A percentile compares a stretch with the other conserved stretches of the same genome.
These are phyloP conservation scores for Xylariaceae sp. DNA, from an alignment of 2,329 filamentous ascomycete species.

Conservation along the genomic window DNA sequence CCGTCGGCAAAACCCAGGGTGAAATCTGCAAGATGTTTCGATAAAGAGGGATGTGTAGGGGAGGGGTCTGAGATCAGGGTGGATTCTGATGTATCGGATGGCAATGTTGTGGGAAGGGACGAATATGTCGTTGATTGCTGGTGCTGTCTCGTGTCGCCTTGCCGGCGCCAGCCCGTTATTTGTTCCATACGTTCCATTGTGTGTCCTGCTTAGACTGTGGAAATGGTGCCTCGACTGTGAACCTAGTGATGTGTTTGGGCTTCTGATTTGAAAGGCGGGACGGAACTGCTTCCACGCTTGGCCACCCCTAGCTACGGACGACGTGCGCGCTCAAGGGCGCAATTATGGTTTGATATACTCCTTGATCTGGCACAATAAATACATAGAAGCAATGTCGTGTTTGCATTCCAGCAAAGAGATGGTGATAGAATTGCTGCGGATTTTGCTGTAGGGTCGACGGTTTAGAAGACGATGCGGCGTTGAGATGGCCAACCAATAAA, in stretches of 20 bases:
- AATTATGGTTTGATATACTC: no score
- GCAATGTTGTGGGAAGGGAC: constrained; percentile 14
- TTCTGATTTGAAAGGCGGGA: no score
- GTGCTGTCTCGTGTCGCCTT: neutral
- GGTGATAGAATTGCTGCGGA: no score
- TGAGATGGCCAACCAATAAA: no score
- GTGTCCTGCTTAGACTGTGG: neutral
- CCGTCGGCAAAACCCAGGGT: constrained; percentile 78
- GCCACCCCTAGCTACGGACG: no score
- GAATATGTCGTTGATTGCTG: constrained; percentile 17
- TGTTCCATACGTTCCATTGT: constrained; percentile 9
- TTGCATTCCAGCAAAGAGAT: no score
- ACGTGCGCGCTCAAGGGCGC: no score
- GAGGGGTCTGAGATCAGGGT: neutral
- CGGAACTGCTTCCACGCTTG: no score
- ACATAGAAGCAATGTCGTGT: no score
- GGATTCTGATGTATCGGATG: neutral
- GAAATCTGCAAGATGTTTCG: constrained; percentile 54
- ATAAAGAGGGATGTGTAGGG: constrained; percentile 4
- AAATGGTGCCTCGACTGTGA: neutral
- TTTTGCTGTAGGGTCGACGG: no score
- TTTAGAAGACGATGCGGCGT: no score
- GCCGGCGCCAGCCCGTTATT: constrained; percentile 10
- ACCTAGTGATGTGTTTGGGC: neutral
- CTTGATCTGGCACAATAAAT: no score